Base-by-base conservation (phyloP, 192 early-diverging fungal genomes). In the Coemansia sp. region DNA sequence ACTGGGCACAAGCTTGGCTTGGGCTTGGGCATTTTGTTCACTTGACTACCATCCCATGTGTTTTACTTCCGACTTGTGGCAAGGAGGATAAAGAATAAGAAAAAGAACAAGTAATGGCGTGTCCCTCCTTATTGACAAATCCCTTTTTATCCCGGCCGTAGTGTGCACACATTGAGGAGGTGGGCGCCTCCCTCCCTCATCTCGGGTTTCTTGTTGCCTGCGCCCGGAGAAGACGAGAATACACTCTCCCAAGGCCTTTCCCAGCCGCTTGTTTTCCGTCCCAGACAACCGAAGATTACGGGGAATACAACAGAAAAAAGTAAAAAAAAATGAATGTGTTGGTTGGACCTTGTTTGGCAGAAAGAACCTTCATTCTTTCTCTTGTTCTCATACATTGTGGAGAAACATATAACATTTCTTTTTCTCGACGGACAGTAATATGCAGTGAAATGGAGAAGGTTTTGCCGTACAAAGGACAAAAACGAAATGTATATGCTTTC, bases 371-470 rank as follows among this genome's bases (percentile, higher is more conserved):
- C 26, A 26, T 26, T 26, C 26, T 26, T 26, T 26, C 26, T 26
- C 26, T 26, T 26, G 26, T 26, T 26, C 51, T 54, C 51, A 22
- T 26, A 54, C 51, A 54, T 26, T 54, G 51, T 54, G 51, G 51
- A 54, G 51, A 54, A 54, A 54, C 51, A 54, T 54, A 26, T 3
- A 26, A 26, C 26, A 26, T 26, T 26, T 26, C 26, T 54, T 54
- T 19, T 8, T 6, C 51, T 54, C 26, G 51, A 22, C 51, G 8
- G 1, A 22, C 11, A 54, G 22, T 54, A 54, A 54, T 8, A 7
- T 54, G 51, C 51, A 54, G 19, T 54, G 51, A 54, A 26, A 54
- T 54, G 51, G 51, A 54, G 51, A 54, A 26, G 19, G 21, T 54
- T 54, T 54, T 54, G 51, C 51, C 51, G 51, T 22, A 54, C 51